These are phyloP conservation scores for Entomortierella lignicola DNA, from an alignment of 192 early-diverging fungal genomes.

Conservation along the genomic window DNA sequence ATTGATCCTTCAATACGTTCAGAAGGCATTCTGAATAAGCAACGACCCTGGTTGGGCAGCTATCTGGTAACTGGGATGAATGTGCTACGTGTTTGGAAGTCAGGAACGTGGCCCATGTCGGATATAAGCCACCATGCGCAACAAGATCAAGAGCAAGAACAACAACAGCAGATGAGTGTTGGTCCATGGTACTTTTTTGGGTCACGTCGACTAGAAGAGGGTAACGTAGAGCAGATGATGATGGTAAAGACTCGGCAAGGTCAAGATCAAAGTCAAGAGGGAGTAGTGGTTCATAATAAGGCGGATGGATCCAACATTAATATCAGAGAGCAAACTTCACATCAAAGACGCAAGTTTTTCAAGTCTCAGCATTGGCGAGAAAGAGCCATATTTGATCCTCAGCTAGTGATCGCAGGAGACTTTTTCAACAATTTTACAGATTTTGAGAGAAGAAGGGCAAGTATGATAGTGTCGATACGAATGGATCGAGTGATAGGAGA, in stretches of 20 bases:
- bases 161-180: not conserved
- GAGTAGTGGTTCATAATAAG: too few relatives aligned
- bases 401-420: slow-evolving; percentile 38
- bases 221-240: not conserved
- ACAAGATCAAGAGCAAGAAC: not conserved
- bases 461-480: slow-evolving; percentile 47
- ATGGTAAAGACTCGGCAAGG: not conserved
- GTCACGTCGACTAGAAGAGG: slow-evolving; percentile 28
- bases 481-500: slow-evolving; percentile 32
- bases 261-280: not conserved
- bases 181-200: slow-evolving; percentile 35
- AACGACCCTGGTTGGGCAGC: slow-evolving; percentile 52
- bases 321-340: not conserved
- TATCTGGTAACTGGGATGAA: slow-evolving; percentile 55
- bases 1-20: slow-evolving; percentile 56
- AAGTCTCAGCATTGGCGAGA: slow-evolving; percentile 14
- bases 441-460: slow-evolving; percentile 39
- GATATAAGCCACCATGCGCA: not conserved
- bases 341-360: slow-evolving; percentile 42
- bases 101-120: not conserved
- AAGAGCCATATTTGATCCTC: slow-evolving; percentile 24
- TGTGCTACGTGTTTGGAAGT: slow-evolving; percentile 39
- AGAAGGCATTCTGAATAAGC: slow-evolving; percentile 24
- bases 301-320: not conserved
- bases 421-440: slow-evolving; percentile 59